These are phyloP conservation scores for Aphanomyces stellatus DNA, from an alignment of 352 stramenopile genomes.

Conservation along the genomic window DNA sequence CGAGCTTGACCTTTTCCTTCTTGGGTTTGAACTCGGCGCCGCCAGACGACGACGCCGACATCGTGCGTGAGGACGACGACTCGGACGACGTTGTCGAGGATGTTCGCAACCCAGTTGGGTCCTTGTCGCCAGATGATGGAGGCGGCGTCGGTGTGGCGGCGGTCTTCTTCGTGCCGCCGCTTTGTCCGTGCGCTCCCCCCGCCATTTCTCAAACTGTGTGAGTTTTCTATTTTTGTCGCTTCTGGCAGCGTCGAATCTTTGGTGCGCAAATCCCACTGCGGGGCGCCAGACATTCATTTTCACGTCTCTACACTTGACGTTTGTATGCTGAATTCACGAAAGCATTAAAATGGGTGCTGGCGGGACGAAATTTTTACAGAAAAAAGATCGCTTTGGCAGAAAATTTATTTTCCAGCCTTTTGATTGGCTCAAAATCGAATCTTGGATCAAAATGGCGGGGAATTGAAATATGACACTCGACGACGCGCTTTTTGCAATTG, in stretches of 20 bases:
- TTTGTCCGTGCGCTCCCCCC: neutral
- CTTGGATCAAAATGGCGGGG: no score
- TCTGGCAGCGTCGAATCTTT: no score
- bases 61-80: neutral
- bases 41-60: neutral
- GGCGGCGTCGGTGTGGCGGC: neutral
- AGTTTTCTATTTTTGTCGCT: neutral
- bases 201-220: neutral
- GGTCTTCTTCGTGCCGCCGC: neutral
- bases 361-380: no score
- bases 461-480: no score
- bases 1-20: constrained; percentile 1
- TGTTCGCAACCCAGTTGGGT: no score
- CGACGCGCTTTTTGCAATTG: no score
- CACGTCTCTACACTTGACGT: neutral
- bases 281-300: neutral
- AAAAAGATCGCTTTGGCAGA: no score
- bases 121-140: no score
- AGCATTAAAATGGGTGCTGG: no score
- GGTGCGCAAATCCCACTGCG: neutral
- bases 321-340: neutral
- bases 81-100: no score
- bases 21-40: constrained; percentile 19
- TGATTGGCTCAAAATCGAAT: no score
- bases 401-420: no score